These are phyloP conservation scores for Poa annua DNA, from an alignment of 176 grass and related monocot genomes.

Conservation along the genomic window DNA sequence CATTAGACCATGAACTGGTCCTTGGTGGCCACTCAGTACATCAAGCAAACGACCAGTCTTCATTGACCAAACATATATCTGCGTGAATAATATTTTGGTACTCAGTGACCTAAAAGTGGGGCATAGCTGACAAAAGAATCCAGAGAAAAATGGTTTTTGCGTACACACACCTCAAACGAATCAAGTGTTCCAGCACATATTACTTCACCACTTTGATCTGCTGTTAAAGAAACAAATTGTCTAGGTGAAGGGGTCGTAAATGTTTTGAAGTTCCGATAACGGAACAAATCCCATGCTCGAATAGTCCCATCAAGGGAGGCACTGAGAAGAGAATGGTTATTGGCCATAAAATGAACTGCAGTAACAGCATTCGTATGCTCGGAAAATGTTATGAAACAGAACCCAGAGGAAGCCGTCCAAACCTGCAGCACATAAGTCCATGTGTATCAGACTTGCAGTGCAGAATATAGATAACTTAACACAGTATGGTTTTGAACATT, in stretches of 20 bases:
- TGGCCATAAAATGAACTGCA: slow-evolving; percentile 93
- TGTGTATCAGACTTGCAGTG: neutral
- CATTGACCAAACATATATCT: slow-evolving; percentile 99
- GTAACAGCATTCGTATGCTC: slow-evolving; percentile 95
- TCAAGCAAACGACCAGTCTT: slow-evolving; percentile 98
- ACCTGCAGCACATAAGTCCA: slow-evolving; percentile 58
- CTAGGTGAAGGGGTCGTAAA: slow-evolving; percentile 88
- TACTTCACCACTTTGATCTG: slow-evolving; percentile 89
- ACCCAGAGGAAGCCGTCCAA: slow-evolving; percentile 90
- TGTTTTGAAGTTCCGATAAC: slow-evolving; percentile 91
- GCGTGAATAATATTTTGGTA: slow-evolving; percentile 16
- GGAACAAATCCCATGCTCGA: slow-evolving; percentile 92
- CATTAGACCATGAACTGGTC: slow-evolving; percentile 96
- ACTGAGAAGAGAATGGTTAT: slow-evolving; percentile 96
- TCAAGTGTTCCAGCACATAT: slow-evolving; percentile 98
- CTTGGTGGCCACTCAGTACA: slow-evolving; percentile 85
- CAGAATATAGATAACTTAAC: neutral
- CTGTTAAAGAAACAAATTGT: slow-evolving; percentile 92
- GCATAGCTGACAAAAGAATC: neutral
- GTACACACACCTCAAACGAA: slow-evolving; percentile 85
- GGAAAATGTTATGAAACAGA: slow-evolving; percentile 96
- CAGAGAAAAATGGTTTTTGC: neutral
- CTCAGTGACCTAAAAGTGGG: slow-evolving; percentile 29
- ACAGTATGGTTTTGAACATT: neutral
- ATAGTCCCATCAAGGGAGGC: slow-evolving; percentile 95